Evolutionary conservation across 768 basidiomycete genomes (phyloP).

Genomic region (Pholiota conissans): DNA sequence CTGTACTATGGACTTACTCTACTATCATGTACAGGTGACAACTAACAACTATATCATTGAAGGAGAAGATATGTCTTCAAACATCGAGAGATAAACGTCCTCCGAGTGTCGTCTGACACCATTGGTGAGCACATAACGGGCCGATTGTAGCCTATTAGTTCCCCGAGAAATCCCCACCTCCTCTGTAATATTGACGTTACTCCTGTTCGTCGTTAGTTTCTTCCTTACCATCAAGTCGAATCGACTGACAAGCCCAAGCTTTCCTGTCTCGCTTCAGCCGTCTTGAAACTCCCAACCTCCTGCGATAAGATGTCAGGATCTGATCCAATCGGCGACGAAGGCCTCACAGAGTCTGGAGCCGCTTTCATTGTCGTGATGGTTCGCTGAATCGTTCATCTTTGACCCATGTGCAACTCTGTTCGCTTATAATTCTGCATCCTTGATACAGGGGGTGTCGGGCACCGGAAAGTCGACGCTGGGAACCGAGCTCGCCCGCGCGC

Average conservation of each 20-base stretch:
- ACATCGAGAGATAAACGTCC: too few relatives aligned
- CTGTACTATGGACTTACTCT: neutral
- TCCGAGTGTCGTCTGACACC: too few relatives aligned
- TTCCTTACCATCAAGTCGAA: too few relatives aligned
- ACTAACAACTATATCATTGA: too few relatives aligned
- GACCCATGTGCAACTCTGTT: slow-evolving; percentile 1
- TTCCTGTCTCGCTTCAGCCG: too few relatives aligned
- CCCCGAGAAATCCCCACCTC: too few relatives aligned
- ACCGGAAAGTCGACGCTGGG: slow-evolving; percentile 77
- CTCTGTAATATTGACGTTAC: too few relatives aligned
- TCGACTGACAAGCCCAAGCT: too few relatives aligned
- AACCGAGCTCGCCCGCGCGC: slow-evolving; percentile 51
- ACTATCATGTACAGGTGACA: neutral
- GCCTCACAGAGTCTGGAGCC: neutral
- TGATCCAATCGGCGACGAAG: neutral
- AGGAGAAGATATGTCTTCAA: too few relatives aligned
- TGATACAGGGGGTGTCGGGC: slow-evolving; percentile 65
- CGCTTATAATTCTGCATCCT: neutral
- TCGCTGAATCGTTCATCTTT: slow-evolving; percentile 1
- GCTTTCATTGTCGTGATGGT: slow-evolving; percentile 55
- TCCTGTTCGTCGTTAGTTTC: too few relatives aligned
- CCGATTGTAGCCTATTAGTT: too few relatives aligned
- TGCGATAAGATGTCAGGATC: slow-evolving; percentile 5
- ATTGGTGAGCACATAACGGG: too few relatives aligned
- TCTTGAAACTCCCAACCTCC: neutral